Conservation (phyloP, 129 eudicot species). For the Pulicaria dysenterica region DNA sequence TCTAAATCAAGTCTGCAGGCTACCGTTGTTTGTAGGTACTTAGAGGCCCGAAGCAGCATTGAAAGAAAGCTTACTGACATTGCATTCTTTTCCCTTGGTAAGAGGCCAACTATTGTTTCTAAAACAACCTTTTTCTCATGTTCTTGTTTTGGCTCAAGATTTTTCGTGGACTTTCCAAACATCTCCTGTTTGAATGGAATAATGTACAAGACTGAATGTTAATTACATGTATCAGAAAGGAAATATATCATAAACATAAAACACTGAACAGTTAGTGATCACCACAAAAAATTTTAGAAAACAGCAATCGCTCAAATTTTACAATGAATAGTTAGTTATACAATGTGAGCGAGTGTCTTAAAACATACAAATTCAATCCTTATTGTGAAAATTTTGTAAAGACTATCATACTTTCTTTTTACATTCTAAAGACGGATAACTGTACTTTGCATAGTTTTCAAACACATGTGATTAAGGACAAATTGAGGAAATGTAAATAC, state of each 20-base stretch:
- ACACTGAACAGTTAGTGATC: no score
- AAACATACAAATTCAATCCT: no score
- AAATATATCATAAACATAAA: background rate
- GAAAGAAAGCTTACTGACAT: constrained; percentile 89
- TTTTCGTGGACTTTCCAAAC: constrained; percentile 72
- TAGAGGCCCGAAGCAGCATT: constrained; percentile 84
- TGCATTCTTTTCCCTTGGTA: constrained; percentile 82
- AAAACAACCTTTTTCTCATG: constrained; percentile 82
- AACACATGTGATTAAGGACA: no score
- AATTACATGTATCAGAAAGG: background rate
- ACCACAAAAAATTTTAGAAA: no score
- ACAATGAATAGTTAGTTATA: no score
- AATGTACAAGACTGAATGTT: background rate
- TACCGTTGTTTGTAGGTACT: constrained; percentile 70
- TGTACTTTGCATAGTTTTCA: no score
- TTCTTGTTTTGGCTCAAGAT: constrained; percentile 69
- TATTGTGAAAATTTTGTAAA: no score
- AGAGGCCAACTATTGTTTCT: constrained; percentile 88
- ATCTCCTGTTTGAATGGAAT: constrained; percentile 56
- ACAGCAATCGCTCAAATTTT: no score
- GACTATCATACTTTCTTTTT: no score
- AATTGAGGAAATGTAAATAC: no score
- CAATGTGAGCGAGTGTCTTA: no score
- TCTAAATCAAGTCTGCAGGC: constrained; percentile 88
- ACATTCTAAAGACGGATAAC: no score